phyloP scores from a whole-genome alignment of 768 basidiomycete genomes.

The Tephrocybe rancida region DNA sequence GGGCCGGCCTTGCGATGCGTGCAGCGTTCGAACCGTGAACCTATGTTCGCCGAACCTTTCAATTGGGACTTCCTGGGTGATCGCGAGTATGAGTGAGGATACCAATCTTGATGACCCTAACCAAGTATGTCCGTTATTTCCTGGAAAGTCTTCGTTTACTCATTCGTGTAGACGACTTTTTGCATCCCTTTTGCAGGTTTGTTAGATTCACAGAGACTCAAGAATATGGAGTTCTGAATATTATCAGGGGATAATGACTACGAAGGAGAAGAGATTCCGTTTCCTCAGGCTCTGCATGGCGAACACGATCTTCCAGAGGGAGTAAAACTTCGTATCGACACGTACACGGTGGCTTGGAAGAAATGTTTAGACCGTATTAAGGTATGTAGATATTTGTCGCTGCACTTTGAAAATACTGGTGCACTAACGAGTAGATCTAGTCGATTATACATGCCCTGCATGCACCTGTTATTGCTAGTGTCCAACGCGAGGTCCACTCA shows the following conservation, averaged over 20 bases:
- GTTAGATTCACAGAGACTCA: background rate
- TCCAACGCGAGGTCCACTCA: constrained; percentile 42
- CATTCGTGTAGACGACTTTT: constrained; percentile 13
- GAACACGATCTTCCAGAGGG: constrained; percentile 18
- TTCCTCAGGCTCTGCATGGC: constrained; percentile 2
- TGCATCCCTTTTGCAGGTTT: constrained; percentile 21
- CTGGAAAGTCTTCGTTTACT: background rate
- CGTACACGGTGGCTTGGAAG: constrained; percentile 60
- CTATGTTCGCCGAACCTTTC: no score
- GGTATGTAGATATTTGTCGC: constrained; percentile 32
- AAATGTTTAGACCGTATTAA: constrained; percentile 59
- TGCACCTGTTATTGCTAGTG: constrained; percentile 44
- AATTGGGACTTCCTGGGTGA: no score
- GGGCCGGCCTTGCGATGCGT: no score
- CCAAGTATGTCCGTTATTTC: constrained; percentile 1
- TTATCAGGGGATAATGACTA: constrained; percentile 5
- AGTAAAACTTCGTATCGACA: constrained; percentile 42
- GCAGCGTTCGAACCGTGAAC: no score
- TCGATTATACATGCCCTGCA: constrained; percentile 49
- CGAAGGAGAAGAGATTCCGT: background rate
- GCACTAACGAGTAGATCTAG: constrained; percentile 1
- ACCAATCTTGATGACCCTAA: constrained; percentile 5
- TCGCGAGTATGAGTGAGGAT: no score
- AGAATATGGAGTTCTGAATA: background rate
- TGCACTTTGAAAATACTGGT: constrained; percentile 2